Evolutionary conservation across 805 yeast genomes (phyloP).

Genomic region (Starmerella scarabaei): DNA sequence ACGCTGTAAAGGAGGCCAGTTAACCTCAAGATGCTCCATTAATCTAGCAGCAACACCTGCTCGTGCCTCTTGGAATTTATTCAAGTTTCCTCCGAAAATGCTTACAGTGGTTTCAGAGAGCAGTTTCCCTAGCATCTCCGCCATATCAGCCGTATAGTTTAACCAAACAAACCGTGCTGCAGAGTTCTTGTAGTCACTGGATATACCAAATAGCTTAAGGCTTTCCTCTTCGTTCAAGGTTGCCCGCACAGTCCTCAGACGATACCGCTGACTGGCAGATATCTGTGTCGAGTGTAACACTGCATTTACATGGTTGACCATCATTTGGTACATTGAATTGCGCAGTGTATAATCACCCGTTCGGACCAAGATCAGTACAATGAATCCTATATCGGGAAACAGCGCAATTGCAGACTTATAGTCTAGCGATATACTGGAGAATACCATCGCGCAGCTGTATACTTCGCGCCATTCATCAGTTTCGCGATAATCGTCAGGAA

Average conservation of each 20-base stretch:
- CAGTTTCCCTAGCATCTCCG: constrained; percentile 5
- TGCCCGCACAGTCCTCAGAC: constrained; percentile 1
- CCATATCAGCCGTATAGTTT: constrained; percentile 1
- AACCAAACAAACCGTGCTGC: not conserved
- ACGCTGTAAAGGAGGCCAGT: constrained; percentile 8
- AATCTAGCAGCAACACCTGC: constrained; percentile 3
- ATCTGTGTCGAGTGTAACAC: constrained; percentile 7
- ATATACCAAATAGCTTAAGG: constrained; percentile 4
- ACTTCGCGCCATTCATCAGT: constrained; percentile 5
- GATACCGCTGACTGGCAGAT: not conserved
- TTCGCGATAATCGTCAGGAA: constrained; percentile 1
- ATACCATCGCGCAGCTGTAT: constrained; percentile 4
- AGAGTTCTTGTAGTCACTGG: not conserved
- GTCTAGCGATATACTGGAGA: constrained; percentile 7
- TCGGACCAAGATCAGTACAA: constrained; percentile 6
- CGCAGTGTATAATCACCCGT: constrained; percentile 8
- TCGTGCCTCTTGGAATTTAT: constrained; percentile 5
- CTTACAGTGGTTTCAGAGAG: constrained; percentile 3
- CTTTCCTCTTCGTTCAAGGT: constrained; percentile 4
- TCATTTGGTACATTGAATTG: constrained; percentile 2
- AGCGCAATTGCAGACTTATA: constrained; percentile 4
- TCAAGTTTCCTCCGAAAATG: constrained; percentile 2
- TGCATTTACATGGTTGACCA: constrained; percentile 10
- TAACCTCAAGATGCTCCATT: not conserved
- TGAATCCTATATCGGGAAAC: constrained; percentile 5